Evolutionary conservation across 148 eudicot species (phyloP), one percentile per base, ranked within the genome.

Genomic region (Diospyros lotus): DNA sequence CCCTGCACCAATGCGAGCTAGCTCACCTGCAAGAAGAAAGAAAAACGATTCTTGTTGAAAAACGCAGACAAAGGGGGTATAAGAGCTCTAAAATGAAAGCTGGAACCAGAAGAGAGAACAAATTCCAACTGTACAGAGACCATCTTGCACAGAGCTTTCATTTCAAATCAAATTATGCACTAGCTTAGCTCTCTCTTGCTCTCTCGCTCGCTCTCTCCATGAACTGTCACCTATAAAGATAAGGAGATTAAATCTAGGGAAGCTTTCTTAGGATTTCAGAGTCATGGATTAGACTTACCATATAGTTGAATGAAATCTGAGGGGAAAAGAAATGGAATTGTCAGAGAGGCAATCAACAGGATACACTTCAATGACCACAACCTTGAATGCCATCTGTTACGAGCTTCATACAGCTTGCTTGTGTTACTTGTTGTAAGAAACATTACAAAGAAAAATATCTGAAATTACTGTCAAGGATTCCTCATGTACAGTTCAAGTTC

Each of bases 1-100:
- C 98, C 98, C 98, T 78, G 98, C 98, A 76, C 98, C 98, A 66
- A 92, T 83, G 12, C 97, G 97, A 63, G 98, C 96, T 64, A 90
- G 76, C 81, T 94, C 98, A 75, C 98, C 98, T 94, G 88, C 80
- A 72, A 73, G 58, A 53, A 78, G 38, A 55, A 40, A 48, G 51
- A 51, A 74, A 28, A 56, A 52, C 1, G 10, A 42, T 52, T 45
- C 43, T n/a, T 14, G 28, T 43, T 56, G 6, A 41, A 41, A 59
- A 41, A 10, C 50, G 9, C 56, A 15, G 42, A 77, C 11, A 62
- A 79, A 58, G 65, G 45, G 6, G 56, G 46, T 76, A 14, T 17
- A 46, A 12, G 4, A 66, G 3, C 0, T 0, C 42, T 76, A 3
- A 14, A n/a, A 0, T 1, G 8, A 58, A 28, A 28, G 28, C 28